phyloP scores from a whole-genome alignment of 495 filamentous ascomycete species.

The Aspergillus sparsus region DNA sequence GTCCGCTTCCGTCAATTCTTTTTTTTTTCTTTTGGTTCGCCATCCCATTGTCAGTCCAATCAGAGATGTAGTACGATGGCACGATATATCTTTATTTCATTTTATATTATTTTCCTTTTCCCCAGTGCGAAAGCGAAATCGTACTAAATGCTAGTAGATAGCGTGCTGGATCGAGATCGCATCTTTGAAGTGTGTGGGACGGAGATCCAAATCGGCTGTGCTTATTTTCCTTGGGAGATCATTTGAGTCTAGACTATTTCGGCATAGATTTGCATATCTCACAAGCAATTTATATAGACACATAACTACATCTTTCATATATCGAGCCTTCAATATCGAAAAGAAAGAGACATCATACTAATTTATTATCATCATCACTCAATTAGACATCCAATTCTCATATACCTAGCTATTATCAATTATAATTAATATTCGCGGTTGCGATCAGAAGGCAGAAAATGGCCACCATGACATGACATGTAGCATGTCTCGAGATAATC shows the following conservation, averaged over 20 bases:
- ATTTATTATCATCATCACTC: too few species aligned
- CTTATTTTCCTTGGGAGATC: background rate
- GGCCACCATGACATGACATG: too few species aligned
- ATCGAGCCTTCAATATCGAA: too few species aligned
- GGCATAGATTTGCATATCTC: background rate
- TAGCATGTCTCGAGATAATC: too few species aligned
- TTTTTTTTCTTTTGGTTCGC: background rate
- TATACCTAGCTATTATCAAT: too few species aligned
- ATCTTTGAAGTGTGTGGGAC: background rate
- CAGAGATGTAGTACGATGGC: background rate
- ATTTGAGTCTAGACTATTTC: background rate
- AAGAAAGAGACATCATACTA: too few species aligned
- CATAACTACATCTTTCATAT: too few species aligned
- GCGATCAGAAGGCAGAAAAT: too few species aligned
- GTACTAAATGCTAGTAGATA: background rate
- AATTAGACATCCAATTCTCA: too few species aligned
- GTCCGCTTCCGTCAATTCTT: constrained; percentile 5
- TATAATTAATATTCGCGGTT: too few species aligned
- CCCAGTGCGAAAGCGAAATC: background rate
- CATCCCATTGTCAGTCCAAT: background rate
- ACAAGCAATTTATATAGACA: too few species aligned
- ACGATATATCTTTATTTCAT: background rate
- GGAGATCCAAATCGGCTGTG: background rate
- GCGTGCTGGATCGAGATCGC: constrained; percentile 6
- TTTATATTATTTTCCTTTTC: background rate